Percentiles rank a stretch among this genome's conserved stretches.
phyloP scores from a whole-genome alignment of 2,329 filamentous ascomycete genomes.

The Fusarium azukiicola region DNA sequence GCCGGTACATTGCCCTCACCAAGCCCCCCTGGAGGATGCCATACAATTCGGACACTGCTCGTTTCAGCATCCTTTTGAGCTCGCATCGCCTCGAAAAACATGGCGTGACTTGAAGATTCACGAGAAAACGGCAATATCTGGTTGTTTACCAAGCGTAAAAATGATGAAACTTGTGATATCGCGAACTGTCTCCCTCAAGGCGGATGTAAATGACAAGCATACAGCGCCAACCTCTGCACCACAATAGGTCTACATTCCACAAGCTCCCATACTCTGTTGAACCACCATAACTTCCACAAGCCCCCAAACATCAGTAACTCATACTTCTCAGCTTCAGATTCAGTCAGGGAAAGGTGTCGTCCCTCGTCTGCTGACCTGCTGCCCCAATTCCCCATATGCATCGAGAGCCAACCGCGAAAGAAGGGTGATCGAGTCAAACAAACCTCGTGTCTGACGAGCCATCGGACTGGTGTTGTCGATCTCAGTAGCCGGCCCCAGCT shows the following conservation, averaged over 20 bases:
- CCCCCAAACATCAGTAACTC: background rate
- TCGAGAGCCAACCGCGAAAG: slow-evolving; percentile 17
- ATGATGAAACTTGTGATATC: too few species aligned
- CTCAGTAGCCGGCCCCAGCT: slow-evolving; percentile 20
- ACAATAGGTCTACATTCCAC: background rate
- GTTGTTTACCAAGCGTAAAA: too few species aligned
- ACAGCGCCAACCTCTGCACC: background rate
- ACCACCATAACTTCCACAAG: background rate
- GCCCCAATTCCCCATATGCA: slow-evolving; percentile 6
- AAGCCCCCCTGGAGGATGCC: background rate
- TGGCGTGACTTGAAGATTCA: background rate
- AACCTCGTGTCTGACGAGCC: slow-evolving; percentile 21
- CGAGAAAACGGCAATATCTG: background rate
- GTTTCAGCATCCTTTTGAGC: background rate
- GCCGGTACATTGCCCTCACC: background rate
- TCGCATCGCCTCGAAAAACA: background rate
- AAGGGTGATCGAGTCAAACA: slow-evolving; percentile 22
- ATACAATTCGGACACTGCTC: background rate
- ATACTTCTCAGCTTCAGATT: background rate
- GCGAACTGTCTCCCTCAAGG: background rate
- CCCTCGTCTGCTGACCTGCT: background rate
- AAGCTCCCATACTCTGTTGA: background rate
- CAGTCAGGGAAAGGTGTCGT: background rate
- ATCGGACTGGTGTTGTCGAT: slow-evolving; percentile 11
- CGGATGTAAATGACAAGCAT: too few species aligned